A percentile compares a stretch with the other conserved stretches of the same genome.
phyloP scores from a whole-genome alignment of 352 stramenopile species.

The Pythium graminicola region DNA sequence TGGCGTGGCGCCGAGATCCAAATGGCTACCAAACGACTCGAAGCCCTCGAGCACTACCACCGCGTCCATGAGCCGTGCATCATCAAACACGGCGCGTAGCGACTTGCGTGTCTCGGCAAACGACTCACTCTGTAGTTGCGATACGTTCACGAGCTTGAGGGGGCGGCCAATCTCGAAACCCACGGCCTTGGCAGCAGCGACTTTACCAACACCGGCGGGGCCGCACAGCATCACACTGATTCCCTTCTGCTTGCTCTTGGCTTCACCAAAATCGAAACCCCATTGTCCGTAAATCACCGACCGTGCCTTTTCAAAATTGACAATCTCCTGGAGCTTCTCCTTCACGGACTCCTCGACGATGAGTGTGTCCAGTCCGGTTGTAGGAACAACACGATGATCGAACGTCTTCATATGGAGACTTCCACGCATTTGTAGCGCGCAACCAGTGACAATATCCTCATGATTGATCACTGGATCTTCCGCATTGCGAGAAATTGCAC shows the following conservation, averaged over 20 bases:
- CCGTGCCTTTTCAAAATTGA: constrained; percentile 79
- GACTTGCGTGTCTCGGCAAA: constrained; percentile 65
- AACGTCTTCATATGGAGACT: constrained; percentile 88
- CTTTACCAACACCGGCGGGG: constrained; percentile 66
- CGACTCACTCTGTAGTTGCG: constrained; percentile 70
- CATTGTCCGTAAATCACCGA: constrained; percentile 84
- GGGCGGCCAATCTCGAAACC: constrained; percentile 79
- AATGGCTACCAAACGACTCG: constrained; percentile 76
- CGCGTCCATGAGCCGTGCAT: constrained; percentile 80
- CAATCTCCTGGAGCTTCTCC: constrained; percentile 55
- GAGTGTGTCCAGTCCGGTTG: constrained; percentile 60
- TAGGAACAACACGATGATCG: constrained; percentile 77
- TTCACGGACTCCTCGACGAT: constrained; percentile 66
- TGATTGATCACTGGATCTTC: constrained; percentile 64
- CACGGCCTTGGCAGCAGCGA: constrained; percentile 66
- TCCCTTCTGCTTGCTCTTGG: constrained; percentile 80
- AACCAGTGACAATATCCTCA: constrained; percentile 70
- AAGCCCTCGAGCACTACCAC: constrained; percentile 84
- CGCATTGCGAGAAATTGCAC: constrained; percentile 55
- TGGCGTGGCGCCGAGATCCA: constrained; percentile 37
- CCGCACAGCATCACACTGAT: constrained; percentile 70
- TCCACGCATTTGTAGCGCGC: constrained; percentile 81
- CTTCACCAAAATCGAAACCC: constrained; percentile 77
- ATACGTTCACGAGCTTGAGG: constrained; percentile 78
- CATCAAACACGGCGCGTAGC: constrained; percentile 76